These are phyloP conservation scores for Sphagnum contortum DNA, from an alignment of 225 moss, liverwort and hornwort genomes.

Conservation along the genomic window DNA sequence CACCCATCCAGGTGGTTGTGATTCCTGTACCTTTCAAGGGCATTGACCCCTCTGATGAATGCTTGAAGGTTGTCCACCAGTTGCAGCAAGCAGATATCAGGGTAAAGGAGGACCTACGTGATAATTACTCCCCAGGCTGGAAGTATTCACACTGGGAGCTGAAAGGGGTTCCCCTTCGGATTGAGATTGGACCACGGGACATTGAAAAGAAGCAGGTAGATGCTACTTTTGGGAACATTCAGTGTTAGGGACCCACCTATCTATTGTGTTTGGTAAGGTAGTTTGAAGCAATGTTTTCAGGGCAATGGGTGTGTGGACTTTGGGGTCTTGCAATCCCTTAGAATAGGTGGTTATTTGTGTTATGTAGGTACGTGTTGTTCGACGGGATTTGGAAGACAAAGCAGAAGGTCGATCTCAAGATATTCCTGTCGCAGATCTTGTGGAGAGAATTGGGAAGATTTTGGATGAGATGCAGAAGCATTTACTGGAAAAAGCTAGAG, in stretches of 20 bases:
- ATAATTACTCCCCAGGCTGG: conserved; percentile 70
- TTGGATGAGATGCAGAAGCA: conserved; percentile 47
- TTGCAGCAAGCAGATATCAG: conserved; percentile 61
- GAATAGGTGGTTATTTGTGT: too few species aligned
- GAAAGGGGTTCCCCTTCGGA: conserved; percentile 79
- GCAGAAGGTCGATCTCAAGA: conserved; percentile 32
- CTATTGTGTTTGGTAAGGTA: too few species aligned
- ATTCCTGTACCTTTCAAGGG: conserved; percentile 68
- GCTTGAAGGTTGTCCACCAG: conserved; percentile 41
- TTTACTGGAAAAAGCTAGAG: conserved; percentile 60
- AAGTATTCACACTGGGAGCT: conserved; percentile 86
- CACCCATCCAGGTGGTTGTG: conserved; percentile 80
- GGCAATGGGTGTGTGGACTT: too few species aligned
- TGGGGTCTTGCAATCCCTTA: too few species aligned
- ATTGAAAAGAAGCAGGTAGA: conserved; percentile 65
- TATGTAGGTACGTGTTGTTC: conserved; percentile 39
- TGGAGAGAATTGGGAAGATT: conserved; percentile 27
- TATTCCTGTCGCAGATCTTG: conserved; percentile 22
- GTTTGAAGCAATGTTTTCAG: too few species aligned
- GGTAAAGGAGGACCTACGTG: conserved; percentile 76
- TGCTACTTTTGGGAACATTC: too few species aligned
- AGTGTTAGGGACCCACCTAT: too few species aligned
- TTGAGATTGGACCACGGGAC: conserved; percentile 84
- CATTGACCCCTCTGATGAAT: conserved; percentile 55
- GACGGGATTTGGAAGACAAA: conserved; percentile 46